Percentiles rank a stretch among this genome's conserved stretches.
Conservation (phyloP, 1,139 yeast genomes). For the Spathaspora sp. region DNA sequence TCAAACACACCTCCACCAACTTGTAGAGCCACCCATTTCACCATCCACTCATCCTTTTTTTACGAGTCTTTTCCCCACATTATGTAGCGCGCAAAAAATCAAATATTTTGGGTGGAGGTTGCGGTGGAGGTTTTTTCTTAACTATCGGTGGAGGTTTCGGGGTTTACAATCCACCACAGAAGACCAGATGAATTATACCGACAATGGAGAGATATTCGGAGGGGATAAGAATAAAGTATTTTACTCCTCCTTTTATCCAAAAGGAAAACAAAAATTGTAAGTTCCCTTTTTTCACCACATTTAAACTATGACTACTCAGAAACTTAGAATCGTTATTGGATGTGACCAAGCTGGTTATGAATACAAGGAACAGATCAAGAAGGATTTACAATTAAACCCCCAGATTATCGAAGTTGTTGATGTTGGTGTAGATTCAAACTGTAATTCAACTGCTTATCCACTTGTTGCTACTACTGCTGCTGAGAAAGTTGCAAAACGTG, state of each 20-base stretch:
- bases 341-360: constrained; percentile 47
- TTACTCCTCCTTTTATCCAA: not conserved
- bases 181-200: not conserved
- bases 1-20: not conserved
- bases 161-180: not conserved
- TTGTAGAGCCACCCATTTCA: not conserved
- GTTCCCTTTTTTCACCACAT: not conserved
- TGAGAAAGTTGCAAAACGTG: constrained; percentile 34
- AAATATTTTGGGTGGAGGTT: not conserved
- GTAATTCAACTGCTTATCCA: constrained; percentile 37
- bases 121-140: not conserved
- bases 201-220: not conserved
- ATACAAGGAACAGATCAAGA: constrained; percentile 37
- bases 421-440: constrained; percentile 33
- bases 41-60: not conserved
- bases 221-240: not conserved
- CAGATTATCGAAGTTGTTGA: constrained; percentile 36
- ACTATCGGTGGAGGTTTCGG: not conserved
- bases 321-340: constrained; percentile 34
- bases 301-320: constrained; percentile 1
- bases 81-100: not conserved
- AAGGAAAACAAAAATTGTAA: not conserved
- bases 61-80: not conserved
- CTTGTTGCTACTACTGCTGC: constrained; percentile 43
- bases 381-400: constrained; percentile 30